A percentile compares a stretch with the other conserved stretches of the same genome.
Evolutionary conservation across 768 basidiomycete genomes (phyloP).

Genomic region (Mycena rebaudengoi): DNA sequence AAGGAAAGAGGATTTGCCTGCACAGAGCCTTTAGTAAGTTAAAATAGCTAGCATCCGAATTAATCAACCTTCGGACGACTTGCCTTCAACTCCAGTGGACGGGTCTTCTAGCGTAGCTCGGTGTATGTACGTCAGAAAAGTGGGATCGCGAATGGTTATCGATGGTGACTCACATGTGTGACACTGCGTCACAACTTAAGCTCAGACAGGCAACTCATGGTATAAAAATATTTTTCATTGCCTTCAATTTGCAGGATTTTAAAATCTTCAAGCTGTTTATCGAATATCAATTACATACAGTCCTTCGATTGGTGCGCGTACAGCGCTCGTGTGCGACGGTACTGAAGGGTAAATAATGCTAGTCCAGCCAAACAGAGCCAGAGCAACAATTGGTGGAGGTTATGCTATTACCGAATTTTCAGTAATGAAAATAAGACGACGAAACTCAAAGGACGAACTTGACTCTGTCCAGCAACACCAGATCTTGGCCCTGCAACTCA

Average conservation of each 20-base stretch:
- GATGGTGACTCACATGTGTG: no score
- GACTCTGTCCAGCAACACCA: conserved; percentile 21
- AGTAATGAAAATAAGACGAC: not conserved
- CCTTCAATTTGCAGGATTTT: no score
- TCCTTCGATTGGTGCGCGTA: no score
- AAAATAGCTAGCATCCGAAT: not conserved
- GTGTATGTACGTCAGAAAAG: no score
- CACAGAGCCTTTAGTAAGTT: not conserved
- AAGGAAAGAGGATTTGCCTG: not conserved
- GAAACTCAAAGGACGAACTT: conserved; percentile 18
- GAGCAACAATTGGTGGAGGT: conserved; percentile 24
- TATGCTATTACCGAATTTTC: conserved; percentile 1
- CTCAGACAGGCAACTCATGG: no score
- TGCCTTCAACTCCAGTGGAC: not conserved
- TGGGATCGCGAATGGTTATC: no score
- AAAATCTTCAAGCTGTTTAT: no score
- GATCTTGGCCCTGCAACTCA: conserved; percentile 12
- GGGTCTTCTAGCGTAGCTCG: not conserved
- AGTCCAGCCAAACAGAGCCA: conserved; percentile 27
- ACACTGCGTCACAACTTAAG: no score
- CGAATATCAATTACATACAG: no score
- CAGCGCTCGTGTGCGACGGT: no score
- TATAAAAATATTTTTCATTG: no score
- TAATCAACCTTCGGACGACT: not conserved
- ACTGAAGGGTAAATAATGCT: no score